Percentiles rank a stretch among this genome's conserved stretches.
Conservation (phyloP, 352 stramenopile species). For the Globisporangium barbulae region DNA sequence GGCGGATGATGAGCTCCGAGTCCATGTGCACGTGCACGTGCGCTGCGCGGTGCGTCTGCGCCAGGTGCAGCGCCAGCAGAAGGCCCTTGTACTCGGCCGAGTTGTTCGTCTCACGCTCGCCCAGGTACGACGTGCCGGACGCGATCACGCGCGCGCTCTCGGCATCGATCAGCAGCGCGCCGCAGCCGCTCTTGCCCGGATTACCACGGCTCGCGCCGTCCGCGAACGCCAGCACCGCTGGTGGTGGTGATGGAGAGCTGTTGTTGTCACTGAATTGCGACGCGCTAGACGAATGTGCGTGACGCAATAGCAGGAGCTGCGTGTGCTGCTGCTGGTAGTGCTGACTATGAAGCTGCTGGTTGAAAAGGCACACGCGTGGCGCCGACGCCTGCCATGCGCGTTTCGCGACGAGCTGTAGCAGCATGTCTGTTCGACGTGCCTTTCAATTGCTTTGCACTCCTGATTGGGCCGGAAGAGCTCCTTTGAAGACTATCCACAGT, state of each 20-base stretch:
- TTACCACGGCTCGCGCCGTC: constrained; percentile 76
- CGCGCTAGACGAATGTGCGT: neutral
- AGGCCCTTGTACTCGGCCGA: constrained; percentile 66
- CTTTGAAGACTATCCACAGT: too few relatives aligned
- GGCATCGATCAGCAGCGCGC: constrained; percentile 49
- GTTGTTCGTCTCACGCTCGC: constrained; percentile 71
- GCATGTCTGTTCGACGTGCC: neutral
- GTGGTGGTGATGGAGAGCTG: neutral
- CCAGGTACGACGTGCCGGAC: constrained; percentile 41
- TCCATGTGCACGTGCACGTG: constrained; percentile 66
- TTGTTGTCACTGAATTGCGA: neutral
- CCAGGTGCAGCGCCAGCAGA: constrained; percentile 55
- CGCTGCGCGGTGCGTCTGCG: constrained; percentile 28
- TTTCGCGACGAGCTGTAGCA: neutral
- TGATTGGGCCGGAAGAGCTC: too few relatives aligned
- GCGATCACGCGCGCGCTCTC: constrained; percentile 38
- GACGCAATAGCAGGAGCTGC: neutral
- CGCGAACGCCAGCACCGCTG: constrained; percentile 40
- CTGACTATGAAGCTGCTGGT: neutral
- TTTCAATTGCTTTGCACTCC: too few relatives aligned
- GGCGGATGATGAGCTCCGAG: constrained; percentile 75
- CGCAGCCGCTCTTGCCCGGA: constrained; percentile 55
- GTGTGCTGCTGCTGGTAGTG: neutral
- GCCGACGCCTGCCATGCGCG: neutral
- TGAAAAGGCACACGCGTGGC: neutral